A percentile compares a stretch with the other conserved stretches of the same genome.
Evolutionary conservation across 2,329 filamentous ascomycete genomes (phyloP).

Genomic region (Pyrenochaeta sp.): DNA sequence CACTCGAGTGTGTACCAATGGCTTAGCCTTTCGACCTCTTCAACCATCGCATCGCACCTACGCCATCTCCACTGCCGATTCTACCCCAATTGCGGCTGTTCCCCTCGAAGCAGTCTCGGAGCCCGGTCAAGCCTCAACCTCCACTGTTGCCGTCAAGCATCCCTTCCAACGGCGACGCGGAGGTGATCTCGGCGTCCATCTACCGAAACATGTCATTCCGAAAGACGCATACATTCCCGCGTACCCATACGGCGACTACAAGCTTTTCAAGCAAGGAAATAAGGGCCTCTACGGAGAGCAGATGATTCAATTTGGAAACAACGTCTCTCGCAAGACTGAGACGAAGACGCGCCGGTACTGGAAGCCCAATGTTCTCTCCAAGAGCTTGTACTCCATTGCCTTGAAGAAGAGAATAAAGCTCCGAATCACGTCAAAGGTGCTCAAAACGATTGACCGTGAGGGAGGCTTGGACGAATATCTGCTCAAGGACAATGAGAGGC

Average conservation of each 20-base stretch:
- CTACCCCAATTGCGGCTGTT: too few species aligned
- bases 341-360: slow-evolving; percentile 76
- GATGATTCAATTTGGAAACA: slow-evolving; percentile 81
- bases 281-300: slow-evolving; percentile 73
- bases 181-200: slow-evolving; percentile 45
- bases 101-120: too few species aligned
- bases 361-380: slow-evolving; percentile 75
- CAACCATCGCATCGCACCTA: slow-evolving; percentile 35
- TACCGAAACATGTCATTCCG: slow-evolving; percentile 44
- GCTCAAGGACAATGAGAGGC: slow-evolving; percentile 76
- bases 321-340: slow-evolving; percentile 71
- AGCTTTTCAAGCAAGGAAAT: slow-evolving; percentile 81
- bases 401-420: slow-evolving; percentile 71
- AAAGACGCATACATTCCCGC: slow-evolving; percentile 45
- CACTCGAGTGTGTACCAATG: slow-evolving; percentile 22
- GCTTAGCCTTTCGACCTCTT: slow-evolving; percentile 15
- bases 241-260: slow-evolving; percentile 76
- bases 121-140: too few species aligned
- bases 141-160: slow-evolving; percentile 27
- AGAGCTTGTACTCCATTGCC: slow-evolving; percentile 70
- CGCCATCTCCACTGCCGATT: slow-evolving; percentile 28
- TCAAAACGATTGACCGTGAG: slow-evolving; percentile 74
- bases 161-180: slow-evolving; percentile 37
- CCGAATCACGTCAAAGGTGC: slow-evolving; percentile 72
- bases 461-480: slow-evolving; percentile 94